Base-by-base conservation (phyloP, 2,329 filamentous ascomycete genomes). In the Emergomyces pasteurianus region DNA sequence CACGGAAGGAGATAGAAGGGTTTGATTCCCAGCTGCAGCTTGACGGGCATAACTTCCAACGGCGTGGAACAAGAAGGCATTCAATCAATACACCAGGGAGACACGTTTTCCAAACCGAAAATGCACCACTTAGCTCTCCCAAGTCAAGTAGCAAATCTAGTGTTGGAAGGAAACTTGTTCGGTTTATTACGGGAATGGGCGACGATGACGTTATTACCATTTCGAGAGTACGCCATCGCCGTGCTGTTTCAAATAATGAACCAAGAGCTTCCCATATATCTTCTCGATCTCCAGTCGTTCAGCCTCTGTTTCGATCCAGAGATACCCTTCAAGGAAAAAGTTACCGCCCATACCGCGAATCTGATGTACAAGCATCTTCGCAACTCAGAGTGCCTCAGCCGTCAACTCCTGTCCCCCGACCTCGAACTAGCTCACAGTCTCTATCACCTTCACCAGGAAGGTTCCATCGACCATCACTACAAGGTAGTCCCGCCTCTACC, bases 101-200 rank as follows among this genome's bases (percentile, higher is more conserved):
- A 9, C 38, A 31, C n/a, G 14, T 23, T 2, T 18, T 42, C 18
- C 53, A 55, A 26, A 21, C n/a, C 12, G 21, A 57, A 31, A 57
- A 43, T 31, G 16, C 54, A 57, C 7, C 38, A 9, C 21, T 14
- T 14, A 43, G 38, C 9, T 31, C 64, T 61, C 58, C 66, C 26
- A 58, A 47, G 54, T 3, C 60, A 46, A 66, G 59, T 61, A 68
- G 63, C 40, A 67, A 69, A 58, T 64, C 60, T 40, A 66, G 62
- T 9, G 62, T 61, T 28, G 61, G 63, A 28, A 66, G 58, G 26
- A 69, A 65, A 58, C 65, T 67, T 18, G 73, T 72, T 60, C 72
- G 71, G 63, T 76, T 74, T 57, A 72, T 76, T 49, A 65, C 67
- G 31, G 66, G 72, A 8, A 63, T 67, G 7, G 67, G 67, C 18